Conservation (phyloP, 306 rosid genomes). For the Castanospermum australe region DNA sequence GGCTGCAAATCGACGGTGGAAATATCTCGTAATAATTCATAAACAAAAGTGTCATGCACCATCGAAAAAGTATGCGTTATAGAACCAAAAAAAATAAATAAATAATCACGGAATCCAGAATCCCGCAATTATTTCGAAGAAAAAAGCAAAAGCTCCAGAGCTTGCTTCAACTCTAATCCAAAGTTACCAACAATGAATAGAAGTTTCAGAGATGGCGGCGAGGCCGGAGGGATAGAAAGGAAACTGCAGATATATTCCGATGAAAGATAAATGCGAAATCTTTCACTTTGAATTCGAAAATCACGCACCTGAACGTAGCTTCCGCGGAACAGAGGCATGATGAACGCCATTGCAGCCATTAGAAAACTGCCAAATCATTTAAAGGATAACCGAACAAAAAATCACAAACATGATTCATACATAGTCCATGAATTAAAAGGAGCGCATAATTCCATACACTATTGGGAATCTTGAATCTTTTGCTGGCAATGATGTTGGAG, state of each 20-base stretch:
- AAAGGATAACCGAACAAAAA: background rate
- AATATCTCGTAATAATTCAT: slow-evolving; percentile 22
- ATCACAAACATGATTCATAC: background rate
- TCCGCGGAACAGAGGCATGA: slow-evolving; percentile 75
- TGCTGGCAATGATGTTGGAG: slow-evolving; percentile 23
- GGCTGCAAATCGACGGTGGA: slow-evolving; percentile 14
- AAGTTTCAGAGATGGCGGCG: background rate
- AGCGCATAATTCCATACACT: slow-evolving; percentile 34
- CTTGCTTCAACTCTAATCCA: slow-evolving; percentile 48
- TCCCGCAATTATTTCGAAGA: slow-evolving; percentile 27
- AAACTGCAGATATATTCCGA: background rate
- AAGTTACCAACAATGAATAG: slow-evolving; percentile 11
- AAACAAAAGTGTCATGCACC: slow-evolving; percentile 13
- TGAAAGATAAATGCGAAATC: background rate
- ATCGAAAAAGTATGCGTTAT: background rate
- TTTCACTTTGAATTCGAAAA: slow-evolving; percentile 14
- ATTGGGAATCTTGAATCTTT: slow-evolving; percentile 48
- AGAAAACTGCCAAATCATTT: slow-evolving; percentile 40
- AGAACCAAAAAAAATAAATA: slow-evolving; percentile 5
- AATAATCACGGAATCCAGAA: slow-evolving; percentile 24
- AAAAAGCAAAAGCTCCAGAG: slow-evolving; percentile 39
- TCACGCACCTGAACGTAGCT: slow-evolving; percentile 75
- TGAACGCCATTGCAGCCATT: slow-evolving; percentile 57
- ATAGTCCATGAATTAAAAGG: background rate
- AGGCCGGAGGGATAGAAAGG: background rate